Percentiles rank a stretch among this genome's conserved stretches.
Conservation (phyloP, 306 rosid species). For the Pterocarpus santalinus region DNA sequence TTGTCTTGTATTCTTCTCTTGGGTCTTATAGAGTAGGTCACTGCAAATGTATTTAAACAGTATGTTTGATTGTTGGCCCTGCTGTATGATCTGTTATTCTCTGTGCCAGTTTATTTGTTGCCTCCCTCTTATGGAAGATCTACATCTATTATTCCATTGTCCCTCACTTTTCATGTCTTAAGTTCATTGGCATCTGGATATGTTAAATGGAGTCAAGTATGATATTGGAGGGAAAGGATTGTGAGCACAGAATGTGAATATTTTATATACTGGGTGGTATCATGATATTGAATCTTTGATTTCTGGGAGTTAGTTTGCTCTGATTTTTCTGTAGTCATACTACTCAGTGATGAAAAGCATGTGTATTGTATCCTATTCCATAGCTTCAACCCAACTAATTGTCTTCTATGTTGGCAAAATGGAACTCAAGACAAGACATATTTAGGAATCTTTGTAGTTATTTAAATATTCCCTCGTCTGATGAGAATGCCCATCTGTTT, state of each 20-base stretch:
- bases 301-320: not conserved
- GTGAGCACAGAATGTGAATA: not conserved
- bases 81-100: not conserved
- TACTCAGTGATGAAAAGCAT: not conserved
- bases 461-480: not conserved
- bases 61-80: not conserved
- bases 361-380: slow-evolving; percentile 16
- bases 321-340: not conserved
- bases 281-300: not conserved
- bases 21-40: not conserved
- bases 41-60: not conserved
- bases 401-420: not conserved
- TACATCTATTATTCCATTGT: not conserved
- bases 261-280: not conserved
- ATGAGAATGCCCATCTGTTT: not conserved
- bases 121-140: not conserved
- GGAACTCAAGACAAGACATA: not conserved
- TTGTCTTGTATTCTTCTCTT: too few species aligned
- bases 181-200: not conserved
- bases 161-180: not conserved
- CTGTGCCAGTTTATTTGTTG: not conserved
- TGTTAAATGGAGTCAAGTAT: not conserved
- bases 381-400: not conserved
- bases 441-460: not conserved
- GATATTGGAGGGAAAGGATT: not conserved